Evolutionary conservation across 106 monocot species (phyloP).

Genomic region (Dendrobium huoshanense): DNA sequence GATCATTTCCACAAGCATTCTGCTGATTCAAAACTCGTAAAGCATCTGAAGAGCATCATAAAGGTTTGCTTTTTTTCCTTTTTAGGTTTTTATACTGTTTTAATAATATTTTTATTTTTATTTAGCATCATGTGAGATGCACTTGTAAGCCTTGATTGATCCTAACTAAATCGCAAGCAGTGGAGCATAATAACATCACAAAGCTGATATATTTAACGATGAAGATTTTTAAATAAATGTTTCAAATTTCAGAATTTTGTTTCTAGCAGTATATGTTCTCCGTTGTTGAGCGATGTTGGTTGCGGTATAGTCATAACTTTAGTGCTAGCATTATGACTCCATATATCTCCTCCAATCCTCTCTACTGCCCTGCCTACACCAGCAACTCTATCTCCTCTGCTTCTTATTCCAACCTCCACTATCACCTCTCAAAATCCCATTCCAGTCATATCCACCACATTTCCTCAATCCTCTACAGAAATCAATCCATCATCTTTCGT

Average conservation of each 20-base stretch:
- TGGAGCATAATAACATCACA: not conserved
- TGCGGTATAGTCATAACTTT: too few species aligned
- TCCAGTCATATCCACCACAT: too few species aligned
- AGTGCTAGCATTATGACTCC: too few species aligned
- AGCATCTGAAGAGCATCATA: conserved; percentile 91
- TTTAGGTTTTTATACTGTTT: not conserved
- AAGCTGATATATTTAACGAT: not conserved
- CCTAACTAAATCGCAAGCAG: not conserved
- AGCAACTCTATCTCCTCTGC: too few species aligned
- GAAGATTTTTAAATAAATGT: not conserved
- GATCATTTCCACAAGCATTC: conserved; percentile 63
- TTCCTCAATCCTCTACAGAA: too few species aligned
- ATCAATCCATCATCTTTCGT: too few species aligned
- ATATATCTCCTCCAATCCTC: too few species aligned
- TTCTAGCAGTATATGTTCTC: too few species aligned
- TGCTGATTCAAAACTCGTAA: conserved; percentile 65
- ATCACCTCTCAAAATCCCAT: too few species aligned
- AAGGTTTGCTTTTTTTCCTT: conserved; percentile 33
- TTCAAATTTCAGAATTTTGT: not conserved
- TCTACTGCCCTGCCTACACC: too few species aligned
- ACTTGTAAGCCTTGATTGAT: not conserved
- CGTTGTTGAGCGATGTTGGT: too few species aligned
- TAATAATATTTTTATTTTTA: not conserved
- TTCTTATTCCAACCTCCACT: too few species aligned
- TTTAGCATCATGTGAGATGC: not conserved